phyloP scores from a whole-genome alignment of 768 basidiomycete species.

The Hericium alpestre region DNA sequence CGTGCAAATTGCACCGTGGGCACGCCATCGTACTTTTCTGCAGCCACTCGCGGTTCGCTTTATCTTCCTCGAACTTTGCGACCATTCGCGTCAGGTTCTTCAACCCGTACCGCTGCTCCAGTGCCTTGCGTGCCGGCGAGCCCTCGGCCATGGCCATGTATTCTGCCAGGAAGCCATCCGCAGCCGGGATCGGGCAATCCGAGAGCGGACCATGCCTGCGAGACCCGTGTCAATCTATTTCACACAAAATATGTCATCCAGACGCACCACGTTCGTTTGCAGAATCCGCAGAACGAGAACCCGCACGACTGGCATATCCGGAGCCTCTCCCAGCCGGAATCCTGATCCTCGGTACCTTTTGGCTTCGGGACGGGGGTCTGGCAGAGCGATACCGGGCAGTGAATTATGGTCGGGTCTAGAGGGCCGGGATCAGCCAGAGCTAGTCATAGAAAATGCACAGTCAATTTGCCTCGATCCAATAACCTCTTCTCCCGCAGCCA shows the following conservation, averaged over 20 bases:
- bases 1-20: slow-evolving; percentile 61
- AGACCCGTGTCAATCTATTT: slow-evolving; percentile 1
- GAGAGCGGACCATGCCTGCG: slow-evolving; percentile 74
- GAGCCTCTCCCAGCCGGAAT: slow-evolving; percentile 60
- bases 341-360: slow-evolving; percentile 27
- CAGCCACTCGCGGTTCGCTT: slow-evolving; percentile 67
- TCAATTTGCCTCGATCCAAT: slow-evolving; percentile 54
- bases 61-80: slow-evolving; percentile 56
- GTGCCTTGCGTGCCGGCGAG: slow-evolving; percentile 33
- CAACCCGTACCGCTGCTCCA: slow-evolving; percentile 60
- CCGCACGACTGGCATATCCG: slow-evolving; percentile 61
- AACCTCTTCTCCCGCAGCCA: slow-evolving; percentile 66
- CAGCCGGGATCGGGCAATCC: slow-evolving; percentile 55
- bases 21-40: slow-evolving; percentile 56
- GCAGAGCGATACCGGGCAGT: slow-evolving; percentile 74
- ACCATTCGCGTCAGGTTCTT: slow-evolving; percentile 52
- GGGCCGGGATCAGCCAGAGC: not conserved
- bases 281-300: slow-evolving; percentile 78
- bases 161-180: slow-evolving; percentile 53
- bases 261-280: slow-evolving; percentile 66
- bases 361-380: slow-evolving; percentile 70
- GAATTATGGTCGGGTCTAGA: slow-evolving; percentile 65
- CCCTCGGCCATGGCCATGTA: slow-evolving; percentile 51
- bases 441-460: not conserved
- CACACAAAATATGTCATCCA: not conserved